Percentiles rank a stretch among this genome's conserved stretches.
Conservation (phyloP, 352 stramenopile species). For the Globisporangium mamillatum region DNA sequence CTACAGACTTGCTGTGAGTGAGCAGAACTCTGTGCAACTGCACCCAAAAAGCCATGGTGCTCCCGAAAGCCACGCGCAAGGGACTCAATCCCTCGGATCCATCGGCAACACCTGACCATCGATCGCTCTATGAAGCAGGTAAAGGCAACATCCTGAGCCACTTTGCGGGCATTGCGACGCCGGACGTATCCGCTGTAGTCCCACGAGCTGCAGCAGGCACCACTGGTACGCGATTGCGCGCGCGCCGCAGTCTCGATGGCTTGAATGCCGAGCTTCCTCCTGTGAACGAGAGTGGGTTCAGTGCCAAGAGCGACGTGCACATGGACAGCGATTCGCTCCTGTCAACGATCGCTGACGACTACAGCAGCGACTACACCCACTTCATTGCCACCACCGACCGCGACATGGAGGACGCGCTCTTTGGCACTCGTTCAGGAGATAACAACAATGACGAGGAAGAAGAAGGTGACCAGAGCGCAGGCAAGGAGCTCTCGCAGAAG, state of each 20-base stretch:
- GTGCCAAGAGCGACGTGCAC: slow-evolving; percentile 8
- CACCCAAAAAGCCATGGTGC: slow-evolving; percentile 10
- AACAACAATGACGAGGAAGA: slow-evolving; percentile 18
- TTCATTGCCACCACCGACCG: slow-evolving; percentile 3
- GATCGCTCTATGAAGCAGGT: slow-evolving; percentile 42
- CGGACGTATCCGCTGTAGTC: slow-evolving; percentile 14
- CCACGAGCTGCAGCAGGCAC: not conserved
- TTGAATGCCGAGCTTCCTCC: slow-evolving; percentile 2
- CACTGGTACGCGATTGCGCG: not conserved
- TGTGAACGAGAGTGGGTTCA: not conserved
- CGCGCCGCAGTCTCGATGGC: slow-evolving; percentile 14
- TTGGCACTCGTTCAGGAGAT: slow-evolving; percentile 2
- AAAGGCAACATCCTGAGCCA: slow-evolving; percentile 61
- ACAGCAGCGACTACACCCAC: slow-evolving; percentile 8
- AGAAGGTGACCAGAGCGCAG: not conserved
- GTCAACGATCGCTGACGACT: slow-evolving; percentile 4
- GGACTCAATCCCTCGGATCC: not conserved
- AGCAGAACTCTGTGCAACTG: not conserved
- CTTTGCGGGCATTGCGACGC: slow-evolving; percentile 53
- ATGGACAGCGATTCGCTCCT: slow-evolving; percentile 7
- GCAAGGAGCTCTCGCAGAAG: slow-evolving; percentile 17
- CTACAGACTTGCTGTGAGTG: not conserved
- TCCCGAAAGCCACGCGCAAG: slow-evolving; percentile 15
- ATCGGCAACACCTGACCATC: slow-evolving; percentile 17
- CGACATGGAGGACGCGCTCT: slow-evolving; percentile 23